Evolutionary conservation across 768 basidiomycete species (phyloP), one percentile per base, ranked within the genome.

Genomic region (Tricholoma saponaceum): DNA sequence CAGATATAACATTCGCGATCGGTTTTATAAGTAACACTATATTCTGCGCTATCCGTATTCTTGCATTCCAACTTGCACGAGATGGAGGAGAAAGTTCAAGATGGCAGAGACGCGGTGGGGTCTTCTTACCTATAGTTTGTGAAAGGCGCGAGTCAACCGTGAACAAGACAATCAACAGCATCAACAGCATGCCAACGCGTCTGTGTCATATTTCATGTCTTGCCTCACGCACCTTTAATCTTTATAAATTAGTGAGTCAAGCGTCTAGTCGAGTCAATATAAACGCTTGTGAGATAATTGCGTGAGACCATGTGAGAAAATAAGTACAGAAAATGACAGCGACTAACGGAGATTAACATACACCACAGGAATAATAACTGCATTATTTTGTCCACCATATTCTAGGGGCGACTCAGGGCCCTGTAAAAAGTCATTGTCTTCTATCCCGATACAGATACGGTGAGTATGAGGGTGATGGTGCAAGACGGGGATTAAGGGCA

Each of bases 201-300:
- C 25, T 18, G 18, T 4, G n/a, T 23, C 28, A 32, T 10, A 32
- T 32, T 6, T 32, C 30, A 32, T 32, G 8, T 28, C 28, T 28
- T 32, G 30, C 30, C 30, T 32, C 30, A 32, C 30, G 30, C 30
- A 8, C 30, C 3, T 4, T 44, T 25, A 39, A 3, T 14, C 16
- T 6, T 5, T 39, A 20, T 43, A 6, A 20, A 20, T 43, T 20
- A 14, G 23, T 14, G 35, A 28, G 35, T 26, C 35, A 8, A 26
- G 35, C 37, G 37, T 37, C 25, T 22, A 35, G 12, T 23, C 22
- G 52, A 53, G 52, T 53, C 52, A n/a, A 53, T 53, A 9, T 5
- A 18, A 52, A 52, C 13, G 33, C 51, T 20, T 53, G 37, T 53
- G 52, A 20, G 52, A 53, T 39, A 53, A 53, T 39, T 41, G 35